Evolutionary conservation across 2,329 filamentous ascomycete species (phyloP).

Genomic region (Sphaerulina populicola): DNA sequence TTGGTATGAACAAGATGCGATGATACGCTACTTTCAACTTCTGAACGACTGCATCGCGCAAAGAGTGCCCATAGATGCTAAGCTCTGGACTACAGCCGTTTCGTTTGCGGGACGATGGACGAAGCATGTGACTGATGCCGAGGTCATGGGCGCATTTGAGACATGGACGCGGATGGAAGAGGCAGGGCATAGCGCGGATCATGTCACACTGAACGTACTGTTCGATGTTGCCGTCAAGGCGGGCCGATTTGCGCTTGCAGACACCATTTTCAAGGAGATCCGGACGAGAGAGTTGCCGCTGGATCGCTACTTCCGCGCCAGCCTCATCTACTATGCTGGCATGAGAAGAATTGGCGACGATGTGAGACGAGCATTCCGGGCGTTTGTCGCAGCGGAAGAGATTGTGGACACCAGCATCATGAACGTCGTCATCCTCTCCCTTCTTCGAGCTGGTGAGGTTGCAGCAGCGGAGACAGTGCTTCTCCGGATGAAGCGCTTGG

Average conservation of each 20-base stretch:
- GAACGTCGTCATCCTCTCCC: slow-evolving; percentile 74
- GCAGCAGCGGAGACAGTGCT: slow-evolving; percentile 73
- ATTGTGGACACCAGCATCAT: slow-evolving; percentile 80
- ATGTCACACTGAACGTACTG: slow-evolving; percentile 86
- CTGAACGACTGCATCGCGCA: slow-evolving; percentile 72
- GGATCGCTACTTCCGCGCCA: slow-evolving; percentile 73
- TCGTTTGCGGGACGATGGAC: slow-evolving; percentile 68
- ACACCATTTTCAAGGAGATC: slow-evolving; percentile 81
- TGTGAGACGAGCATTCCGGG: slow-evolving; percentile 67
- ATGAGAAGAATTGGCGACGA: slow-evolving; percentile 63
- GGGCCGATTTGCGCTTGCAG: slow-evolving; percentile 72
- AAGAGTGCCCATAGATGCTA: slow-evolving; percentile 57
- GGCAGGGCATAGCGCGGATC: slow-evolving; percentile 56
- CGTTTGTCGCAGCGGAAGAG: slow-evolving; percentile 76
- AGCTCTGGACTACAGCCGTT: slow-evolving; percentile 79
- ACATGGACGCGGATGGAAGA: slow-evolving; percentile 89
- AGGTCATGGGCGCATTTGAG: slow-evolving; percentile 61
- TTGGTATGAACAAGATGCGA: slow-evolving; percentile 49
- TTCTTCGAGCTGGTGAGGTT: slow-evolving; percentile 69
- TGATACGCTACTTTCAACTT: slow-evolving; percentile 74
- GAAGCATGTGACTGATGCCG: slow-evolving; percentile 47
- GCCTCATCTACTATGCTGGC: slow-evolving; percentile 76
- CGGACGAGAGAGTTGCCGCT: slow-evolving; percentile 55
- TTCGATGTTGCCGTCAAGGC: slow-evolving; percentile 83
- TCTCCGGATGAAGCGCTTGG: slow-evolving; percentile 65